These are phyloP conservation scores for Nadsonia commutata DNA, from an alignment of 1,139 yeast genomes.

Conservation along the genomic window DNA sequence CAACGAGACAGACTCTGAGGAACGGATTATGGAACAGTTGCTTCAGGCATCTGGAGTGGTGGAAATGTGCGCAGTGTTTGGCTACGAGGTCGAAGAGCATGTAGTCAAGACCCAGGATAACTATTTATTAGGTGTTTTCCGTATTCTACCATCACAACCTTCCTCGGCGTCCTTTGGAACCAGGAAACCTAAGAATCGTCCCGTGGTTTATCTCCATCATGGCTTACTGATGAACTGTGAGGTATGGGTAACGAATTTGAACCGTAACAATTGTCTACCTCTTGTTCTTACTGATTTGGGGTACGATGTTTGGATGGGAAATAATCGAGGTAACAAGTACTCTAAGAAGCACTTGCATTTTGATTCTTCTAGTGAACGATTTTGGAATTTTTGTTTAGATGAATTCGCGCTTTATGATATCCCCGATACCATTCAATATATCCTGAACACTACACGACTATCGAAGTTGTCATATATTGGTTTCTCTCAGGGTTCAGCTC, in stretches of 20 bases:
- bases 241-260: slow-evolving; percentile 58
- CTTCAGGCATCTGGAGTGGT: no score
- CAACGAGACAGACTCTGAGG: no score
- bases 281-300: slow-evolving; percentile 64
- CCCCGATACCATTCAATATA: slow-evolving; percentile 57
- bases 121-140: slow-evolving; percentile 38
- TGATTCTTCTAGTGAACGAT: slow-evolving; percentile 33
- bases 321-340: slow-evolving; percentile 81
- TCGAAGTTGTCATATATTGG: slow-evolving; percentile 54
- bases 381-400: slow-evolving; percentile 80
- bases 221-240: slow-evolving; percentile 87
- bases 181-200: slow-evolving; percentile 12
- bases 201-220: slow-evolving; percentile 71
- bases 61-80: slow-evolving; percentile 48
- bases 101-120: slow-evolving; percentile 47
- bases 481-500: slow-evolving; percentile 86
- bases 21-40: no score
- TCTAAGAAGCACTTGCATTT: slow-evolving; percentile 37
- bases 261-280: slow-evolving; percentile 53
- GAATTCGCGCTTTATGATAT: slow-evolving; percentile 76
- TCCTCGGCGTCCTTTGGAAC: no score
- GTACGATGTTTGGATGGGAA: slow-evolving; percentile 87
- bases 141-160: slow-evolving; percentile 20
- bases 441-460: slow-evolving; percentile 32
- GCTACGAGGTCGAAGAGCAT: slow-evolving; percentile 58